Evolutionary conservation across 192 early-diverging fungal species (phyloP).

Genomic region (Backusella luteola): DNA sequence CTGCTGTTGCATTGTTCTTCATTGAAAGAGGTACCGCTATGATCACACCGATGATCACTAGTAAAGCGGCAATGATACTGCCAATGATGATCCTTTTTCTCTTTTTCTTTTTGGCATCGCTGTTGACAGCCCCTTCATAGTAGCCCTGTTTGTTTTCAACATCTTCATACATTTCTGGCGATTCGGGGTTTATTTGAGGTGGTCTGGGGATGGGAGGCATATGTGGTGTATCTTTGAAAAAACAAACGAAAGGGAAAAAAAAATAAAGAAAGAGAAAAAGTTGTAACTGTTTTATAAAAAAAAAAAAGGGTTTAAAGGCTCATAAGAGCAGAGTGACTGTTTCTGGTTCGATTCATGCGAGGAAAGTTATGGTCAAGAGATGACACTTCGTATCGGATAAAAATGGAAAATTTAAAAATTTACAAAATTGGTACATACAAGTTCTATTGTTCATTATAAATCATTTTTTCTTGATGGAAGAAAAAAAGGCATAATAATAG

Average conservation of each 20-base stretch:
- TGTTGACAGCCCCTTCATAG: background rate
- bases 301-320: background rate
- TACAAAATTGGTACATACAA: background rate
- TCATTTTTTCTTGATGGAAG: too few relatives aligned
- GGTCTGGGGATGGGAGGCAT: background rate
- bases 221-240: too few relatives aligned
- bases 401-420: background rate
- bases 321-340: background rate
- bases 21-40: slow-evolving; percentile 10
- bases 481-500: too few relatives aligned
- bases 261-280: background rate
- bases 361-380: background rate
- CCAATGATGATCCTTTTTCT: background rate
- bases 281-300: background rate
- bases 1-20: background rate
- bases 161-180: background rate
- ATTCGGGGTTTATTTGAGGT: background rate
- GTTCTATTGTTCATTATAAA: background rate
- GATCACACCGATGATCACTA: background rate
- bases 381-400: background rate
- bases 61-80: background rate
- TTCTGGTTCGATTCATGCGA: background rate
- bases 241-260: too few relatives aligned
- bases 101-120: background rate
- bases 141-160: background rate